Conservation (phyloP, 768 basidiomycete genomes). For the Hebeloma cylindrosporum region DNA sequence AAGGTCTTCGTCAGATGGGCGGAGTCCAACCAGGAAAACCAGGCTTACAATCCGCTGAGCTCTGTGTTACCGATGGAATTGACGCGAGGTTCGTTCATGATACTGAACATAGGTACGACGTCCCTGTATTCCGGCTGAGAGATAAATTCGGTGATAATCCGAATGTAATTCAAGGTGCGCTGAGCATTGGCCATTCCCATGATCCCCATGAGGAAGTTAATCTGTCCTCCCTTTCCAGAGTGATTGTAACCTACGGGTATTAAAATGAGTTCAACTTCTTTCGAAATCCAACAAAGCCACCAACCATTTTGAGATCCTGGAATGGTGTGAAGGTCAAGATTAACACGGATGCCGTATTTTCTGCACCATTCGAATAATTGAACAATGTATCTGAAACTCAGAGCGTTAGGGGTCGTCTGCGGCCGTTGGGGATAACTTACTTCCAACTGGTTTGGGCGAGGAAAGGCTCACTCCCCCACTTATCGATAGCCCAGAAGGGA, state of each 20-base stretch:
- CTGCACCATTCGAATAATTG: slow-evolving; percentile 76
- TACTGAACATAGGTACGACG: slow-evolving; percentile 63
- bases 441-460: slow-evolving; percentile 74
- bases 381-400: slow-evolving; percentile 60
- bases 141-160: slow-evolving; percentile 81
- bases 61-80: slow-evolving; percentile 54
- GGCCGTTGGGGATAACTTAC: slow-evolving; percentile 32
- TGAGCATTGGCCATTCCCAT: slow-evolving; percentile 91
- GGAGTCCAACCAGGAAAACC: slow-evolving; percentile 23
- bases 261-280: not conserved
- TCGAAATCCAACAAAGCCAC: not conserved
- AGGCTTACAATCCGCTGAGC: slow-evolving; percentile 63
- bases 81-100: slow-evolving; percentile 61
- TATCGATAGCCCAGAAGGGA: slow-evolving; percentile 83
- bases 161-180: slow-evolving; percentile 73
- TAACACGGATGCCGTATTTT: slow-evolving; percentile 82
- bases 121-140: slow-evolving; percentile 72
- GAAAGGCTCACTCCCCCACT: slow-evolving; percentile 75
- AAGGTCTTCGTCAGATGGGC: slow-evolving; percentile 14
- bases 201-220: slow-evolving; percentile 70
- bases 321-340: slow-evolving; percentile 75
- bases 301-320: slow-evolving; percentile 78
- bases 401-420: not conserved
- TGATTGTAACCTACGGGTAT: slow-evolving; percentile 55
- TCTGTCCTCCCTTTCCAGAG: slow-evolving; percentile 56